Conservation (phyloP, 345 rosid genomes). For the Lumnitzera racemosa region DNA sequence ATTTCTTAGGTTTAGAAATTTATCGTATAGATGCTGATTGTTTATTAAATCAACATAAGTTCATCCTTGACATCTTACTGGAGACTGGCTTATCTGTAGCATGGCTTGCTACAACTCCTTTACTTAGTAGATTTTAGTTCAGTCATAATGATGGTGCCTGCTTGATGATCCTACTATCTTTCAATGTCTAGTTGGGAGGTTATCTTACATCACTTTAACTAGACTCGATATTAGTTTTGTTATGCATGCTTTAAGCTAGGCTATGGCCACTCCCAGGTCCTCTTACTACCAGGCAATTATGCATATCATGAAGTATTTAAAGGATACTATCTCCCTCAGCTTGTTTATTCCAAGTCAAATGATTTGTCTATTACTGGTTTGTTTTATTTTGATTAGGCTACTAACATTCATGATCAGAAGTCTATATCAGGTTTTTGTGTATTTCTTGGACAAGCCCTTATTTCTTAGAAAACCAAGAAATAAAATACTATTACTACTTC, state of each 20-base stretch:
- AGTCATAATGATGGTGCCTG: not conserved
- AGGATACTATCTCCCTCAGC: no score
- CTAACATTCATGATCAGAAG: no score
- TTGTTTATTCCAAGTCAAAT: not conserved
- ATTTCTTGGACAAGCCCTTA: not conserved
- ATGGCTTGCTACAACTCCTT: no score
- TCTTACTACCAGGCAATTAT: not conserved
- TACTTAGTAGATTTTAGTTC: no score
- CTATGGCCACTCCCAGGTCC: not conserved
- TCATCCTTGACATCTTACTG: not conserved
- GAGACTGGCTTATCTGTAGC: not conserved
- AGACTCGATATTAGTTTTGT: no score
- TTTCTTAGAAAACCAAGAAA: not conserved
- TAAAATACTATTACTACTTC: not conserved
- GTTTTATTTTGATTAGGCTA: not conserved
- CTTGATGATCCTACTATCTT: not conserved
- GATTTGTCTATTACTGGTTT: not conserved
- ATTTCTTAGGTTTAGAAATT: not conserved
- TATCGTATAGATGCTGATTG: rapidly evolving
- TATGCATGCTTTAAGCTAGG: not conserved
- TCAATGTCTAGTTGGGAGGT: not conserved
- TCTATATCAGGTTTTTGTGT: not conserved
- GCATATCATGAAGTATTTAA: no score
- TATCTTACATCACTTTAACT: no score
- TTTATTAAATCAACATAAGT: not conserved